phyloP scores from a whole-genome alignment of 345 rosid species.

The Odontarrhena argentea region DNA sequence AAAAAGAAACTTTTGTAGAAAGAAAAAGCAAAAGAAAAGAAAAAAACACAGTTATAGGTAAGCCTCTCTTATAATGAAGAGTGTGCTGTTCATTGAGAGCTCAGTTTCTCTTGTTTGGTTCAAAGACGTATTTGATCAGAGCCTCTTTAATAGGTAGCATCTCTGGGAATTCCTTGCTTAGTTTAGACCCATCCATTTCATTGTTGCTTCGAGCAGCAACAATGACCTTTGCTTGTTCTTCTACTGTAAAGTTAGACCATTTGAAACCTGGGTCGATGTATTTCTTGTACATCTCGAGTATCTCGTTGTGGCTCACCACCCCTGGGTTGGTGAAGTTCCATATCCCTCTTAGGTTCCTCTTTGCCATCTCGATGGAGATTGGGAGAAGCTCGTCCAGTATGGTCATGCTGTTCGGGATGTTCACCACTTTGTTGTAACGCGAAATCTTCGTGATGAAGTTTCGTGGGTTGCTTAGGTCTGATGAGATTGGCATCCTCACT shows the following conservation, averaged over 20 bases:
- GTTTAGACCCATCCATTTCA: slow-evolving; percentile 56
- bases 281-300: slow-evolving; percentile 53
- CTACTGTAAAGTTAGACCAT: slow-evolving; percentile 53
- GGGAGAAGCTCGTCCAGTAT: slow-evolving; percentile 64
- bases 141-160: slow-evolving; percentile 58
- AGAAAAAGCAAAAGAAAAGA: slow-evolving; percentile 2
- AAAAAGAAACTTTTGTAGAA: slow-evolving; percentile 11
- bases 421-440: slow-evolving; percentile 55
- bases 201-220: slow-evolving; percentile 64
- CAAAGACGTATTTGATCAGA: slow-evolving; percentile 51
- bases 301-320: slow-evolving; percentile 60
- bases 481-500: slow-evolving; percentile 63
- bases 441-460: slow-evolving; percentile 57
- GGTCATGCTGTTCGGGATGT: slow-evolving; percentile 70
- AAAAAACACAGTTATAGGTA: slow-evolving; percentile 10
- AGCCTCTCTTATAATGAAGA: slow-evolving; percentile 8
- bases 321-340: slow-evolving; percentile 74
- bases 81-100: slow-evolving; percentile 14
- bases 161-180: slow-evolving; percentile 59
- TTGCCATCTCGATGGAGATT: slow-evolving; percentile 64
- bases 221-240: slow-evolving; percentile 62
- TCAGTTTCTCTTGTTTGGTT: slow-evolving; percentile 53
- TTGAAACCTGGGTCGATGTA: slow-evolving; percentile 52
- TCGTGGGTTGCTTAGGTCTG: slow-evolving; percentile 58
- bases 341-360: slow-evolving; percentile 53